phyloP scores from a whole-genome alignment of 1,284 basidiomycete genomes.

The Kalmanozyma brasiliensis region DNA sequence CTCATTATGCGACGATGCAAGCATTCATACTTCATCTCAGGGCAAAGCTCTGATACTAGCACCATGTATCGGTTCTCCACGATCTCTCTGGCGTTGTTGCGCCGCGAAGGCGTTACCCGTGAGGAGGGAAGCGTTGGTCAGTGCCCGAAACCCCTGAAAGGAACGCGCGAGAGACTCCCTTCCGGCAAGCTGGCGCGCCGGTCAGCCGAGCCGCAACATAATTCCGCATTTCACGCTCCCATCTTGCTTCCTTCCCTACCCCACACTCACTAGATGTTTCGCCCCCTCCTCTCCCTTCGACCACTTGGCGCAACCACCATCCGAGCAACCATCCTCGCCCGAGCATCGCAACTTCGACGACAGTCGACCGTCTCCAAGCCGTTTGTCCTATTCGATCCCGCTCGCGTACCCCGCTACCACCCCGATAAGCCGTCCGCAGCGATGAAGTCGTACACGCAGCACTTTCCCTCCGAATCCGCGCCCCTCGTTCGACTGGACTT shows the following conservation, averaged over 20 bases:
- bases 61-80: too few species aligned
- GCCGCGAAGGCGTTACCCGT: too few species aligned
- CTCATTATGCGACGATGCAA: too few species aligned
- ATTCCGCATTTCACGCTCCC: not conserved
- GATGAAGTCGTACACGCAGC: slow-evolving; percentile 40
- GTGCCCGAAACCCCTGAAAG: too few species aligned
- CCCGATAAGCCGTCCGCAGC: not conserved
- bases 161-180: too few species aligned
- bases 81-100: too few species aligned
- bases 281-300: not conserved
- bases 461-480: slow-evolving; percentile 15
- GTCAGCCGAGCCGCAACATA: too few species aligned
- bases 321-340: not conserved
- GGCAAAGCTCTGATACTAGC: too few species aligned
- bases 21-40: too few species aligned
- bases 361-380: not conserved
- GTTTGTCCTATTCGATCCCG: slow-evolving; percentile 8
- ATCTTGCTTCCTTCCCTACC: not conserved
- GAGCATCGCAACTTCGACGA: not conserved
- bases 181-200: too few species aligned
- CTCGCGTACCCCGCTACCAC: slow-evolving; percentile 19
- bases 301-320: not conserved
- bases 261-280: not conserved
- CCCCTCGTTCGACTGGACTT: slow-evolving; percentile 39
- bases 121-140: too few species aligned